Evolutionary conservation across 1,284 basidiomycete species (phyloP), one percentile per base, ranked within the genome.

Genomic region (Somion occarium): DNA sequence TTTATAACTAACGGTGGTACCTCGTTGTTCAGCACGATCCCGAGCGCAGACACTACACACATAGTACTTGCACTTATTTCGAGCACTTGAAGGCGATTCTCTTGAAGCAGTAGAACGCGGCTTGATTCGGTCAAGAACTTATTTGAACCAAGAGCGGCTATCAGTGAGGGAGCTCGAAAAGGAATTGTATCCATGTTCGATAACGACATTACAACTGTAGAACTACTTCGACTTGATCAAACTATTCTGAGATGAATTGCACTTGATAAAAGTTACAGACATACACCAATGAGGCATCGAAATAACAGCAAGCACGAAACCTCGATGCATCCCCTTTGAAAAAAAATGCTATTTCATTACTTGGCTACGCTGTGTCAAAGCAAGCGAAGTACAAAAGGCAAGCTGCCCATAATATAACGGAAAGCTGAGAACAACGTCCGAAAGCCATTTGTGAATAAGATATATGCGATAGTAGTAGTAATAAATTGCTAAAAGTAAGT

Each of bases 381-480:
- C 7, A 41, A 19, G 7, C 39, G 7, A 41, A 22, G 20, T 41
- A 41, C 39, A 41, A 41, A 19, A 18, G 15, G 19, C 13, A 7
- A 7, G 19, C 15, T 41, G 20, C 39, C 13, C 18, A 15, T 19
- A 41, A 41, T 15, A 41, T 19, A 41, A 9, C 20, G 39, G 20
- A 18, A 19, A n/a, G 9, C 18, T 15, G 18, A 22, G 19, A 9
- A 18, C 7, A 41, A 41, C 20, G 39, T 41, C 39, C 39, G 20
- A 9, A 15, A 41, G 39, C 39, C 22, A 23, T 42, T 3, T 19
- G 39, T 38, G 48, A 43, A 50, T 50, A 50, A 50, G 49, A 50
- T 50, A 50, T 50, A 11, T 47, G 25, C 20, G 41, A 19, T 30
- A 49, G 48, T 49, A 50, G 49, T 30, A 50, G 49, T 50, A 50